Evolutionary conservation across 176 grass and related monocot species (phyloP).

Genomic region (Alloteropsis semialata): DNA sequence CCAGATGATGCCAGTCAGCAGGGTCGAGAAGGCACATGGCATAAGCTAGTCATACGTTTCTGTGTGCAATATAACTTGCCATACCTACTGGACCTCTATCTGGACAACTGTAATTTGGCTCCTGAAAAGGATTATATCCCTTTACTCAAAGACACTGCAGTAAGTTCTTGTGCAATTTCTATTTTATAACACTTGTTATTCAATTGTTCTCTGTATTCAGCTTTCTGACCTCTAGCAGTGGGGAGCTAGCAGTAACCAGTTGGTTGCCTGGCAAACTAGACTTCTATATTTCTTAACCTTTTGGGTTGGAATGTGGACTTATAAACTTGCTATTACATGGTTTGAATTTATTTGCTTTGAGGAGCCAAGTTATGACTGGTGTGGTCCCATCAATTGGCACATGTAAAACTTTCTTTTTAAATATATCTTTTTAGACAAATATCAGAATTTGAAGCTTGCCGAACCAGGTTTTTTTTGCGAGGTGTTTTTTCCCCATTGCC

Average conservation of each 20-base stretch:
- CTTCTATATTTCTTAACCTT: neutral
- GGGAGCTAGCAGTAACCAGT: neutral
- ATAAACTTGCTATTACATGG: slow-evolving; percentile 4
- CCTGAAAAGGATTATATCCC: slow-evolving; percentile 51
- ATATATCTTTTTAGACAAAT: slow-evolving; percentile 22
- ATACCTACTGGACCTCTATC: slow-evolving; percentile 78
- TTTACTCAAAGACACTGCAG: slow-evolving; percentile 53
- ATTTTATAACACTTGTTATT: slow-evolving; percentile 22
- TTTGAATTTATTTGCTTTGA: neutral
- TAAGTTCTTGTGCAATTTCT: slow-evolving; percentile 56
- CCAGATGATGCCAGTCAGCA: slow-evolving; percentile 22
- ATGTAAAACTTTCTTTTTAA: neutral
- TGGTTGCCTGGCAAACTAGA: slow-evolving; percentile 8
- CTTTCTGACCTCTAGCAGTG: neutral
- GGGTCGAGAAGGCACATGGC: slow-evolving; percentile 40
- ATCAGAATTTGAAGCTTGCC: neutral
- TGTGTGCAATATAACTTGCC: slow-evolving; percentile 79
- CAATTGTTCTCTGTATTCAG: slow-evolving; percentile 2
- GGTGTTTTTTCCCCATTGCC: neutral
- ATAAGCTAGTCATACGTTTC: slow-evolving; percentile 73
- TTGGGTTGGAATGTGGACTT: slow-evolving; percentile 3
- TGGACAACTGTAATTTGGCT: slow-evolving; percentile 74
- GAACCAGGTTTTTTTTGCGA: neutral
- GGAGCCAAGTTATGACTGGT: neutral
- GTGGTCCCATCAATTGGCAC: neutral